A percentile compares a stretch with the other conserved stretches of the same genome.
phyloP scores from a whole-genome alignment of 306 rosid genomes.

The Castanospermum australe region DNA sequence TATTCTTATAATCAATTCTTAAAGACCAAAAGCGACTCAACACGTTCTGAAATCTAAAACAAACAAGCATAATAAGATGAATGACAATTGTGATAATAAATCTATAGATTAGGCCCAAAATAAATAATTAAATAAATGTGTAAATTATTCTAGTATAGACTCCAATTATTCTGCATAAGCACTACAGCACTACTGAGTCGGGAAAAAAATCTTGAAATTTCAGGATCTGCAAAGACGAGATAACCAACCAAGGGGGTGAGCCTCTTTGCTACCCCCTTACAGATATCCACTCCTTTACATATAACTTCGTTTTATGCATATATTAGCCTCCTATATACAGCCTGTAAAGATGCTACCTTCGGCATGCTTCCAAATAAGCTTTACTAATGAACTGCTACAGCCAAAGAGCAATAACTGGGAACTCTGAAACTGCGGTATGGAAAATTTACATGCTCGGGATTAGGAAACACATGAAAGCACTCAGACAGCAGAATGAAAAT shows the following conservation, averaged over 20 bases:
- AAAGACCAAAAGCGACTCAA: too few species aligned
- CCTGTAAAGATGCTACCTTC: not conserved
- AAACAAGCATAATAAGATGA: too few species aligned
- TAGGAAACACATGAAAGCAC: not conserved
- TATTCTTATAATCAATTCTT: too few species aligned
- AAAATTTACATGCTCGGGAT: not conserved
- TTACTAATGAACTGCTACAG: not conserved
- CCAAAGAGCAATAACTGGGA: not conserved
- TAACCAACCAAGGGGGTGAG: not conserved
- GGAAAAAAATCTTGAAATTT: conserved; percentile 5
- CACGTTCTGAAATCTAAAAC: too few species aligned
- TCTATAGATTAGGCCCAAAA: not conserved
- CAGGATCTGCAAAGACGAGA: conserved; percentile 1
- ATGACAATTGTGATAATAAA: not conserved
- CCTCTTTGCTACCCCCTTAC: conserved; percentile 16
- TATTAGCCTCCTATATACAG: conserved; percentile 3
- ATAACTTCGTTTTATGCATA: not conserved
- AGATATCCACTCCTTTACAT: not conserved
- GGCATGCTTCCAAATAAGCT: conserved; percentile 8
- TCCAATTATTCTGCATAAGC: not conserved
- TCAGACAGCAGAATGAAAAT: not conserved
- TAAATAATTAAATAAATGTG: conserved; percentile 5
- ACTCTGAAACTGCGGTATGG: not conserved
- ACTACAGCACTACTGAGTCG: not conserved
- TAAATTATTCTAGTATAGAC: conserved; percentile 18